Percentiles rank a stretch among this genome's conserved stretches.
Conservation (phyloP, 805 yeast species). For the Lachancea waltii region DNA sequence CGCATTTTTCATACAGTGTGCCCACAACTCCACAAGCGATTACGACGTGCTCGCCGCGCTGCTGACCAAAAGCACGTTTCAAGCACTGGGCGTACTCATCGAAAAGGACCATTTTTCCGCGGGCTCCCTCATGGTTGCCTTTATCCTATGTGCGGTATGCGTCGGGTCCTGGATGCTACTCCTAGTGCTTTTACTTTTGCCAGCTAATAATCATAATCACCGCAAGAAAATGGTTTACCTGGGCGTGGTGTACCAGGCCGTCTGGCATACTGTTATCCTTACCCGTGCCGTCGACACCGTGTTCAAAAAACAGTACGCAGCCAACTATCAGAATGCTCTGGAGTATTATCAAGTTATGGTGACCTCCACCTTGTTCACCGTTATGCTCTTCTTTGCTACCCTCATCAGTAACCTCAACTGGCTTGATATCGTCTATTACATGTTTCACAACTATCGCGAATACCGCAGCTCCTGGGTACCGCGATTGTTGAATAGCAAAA, state of each 20-base stretch:
- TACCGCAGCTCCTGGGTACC: conserved; percentile 15
- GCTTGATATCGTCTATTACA: conserved; percentile 25
- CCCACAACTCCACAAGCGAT: conserved; percentile 4
- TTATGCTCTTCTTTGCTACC: conserved; percentile 14
- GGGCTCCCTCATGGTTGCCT: conserved; percentile 40
- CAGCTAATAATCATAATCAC: conserved; percentile 39
- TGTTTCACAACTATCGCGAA: conserved; percentile 18
- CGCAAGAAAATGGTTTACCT: conserved; percentile 53
- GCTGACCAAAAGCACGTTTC: conserved; percentile 7
- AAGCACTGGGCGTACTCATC: conserved; percentile 8
- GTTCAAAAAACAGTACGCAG: conserved; percentile 44
- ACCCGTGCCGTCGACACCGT: conserved; percentile 37
- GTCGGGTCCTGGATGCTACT: conserved; percentile 68
- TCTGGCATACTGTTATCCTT: conserved; percentile 47
- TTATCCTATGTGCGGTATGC: conserved; percentile 48
- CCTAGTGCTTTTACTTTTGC: conserved; percentile 44
- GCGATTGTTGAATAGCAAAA: conserved; percentile 15
- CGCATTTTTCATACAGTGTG: conserved; percentile 16
- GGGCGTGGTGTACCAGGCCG: conserved; percentile 52
- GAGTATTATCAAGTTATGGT: conserved; percentile 28
- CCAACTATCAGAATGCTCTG: conserved; percentile 47
- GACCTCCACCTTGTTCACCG: conserved; percentile 13
- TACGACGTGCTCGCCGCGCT: conserved; percentile 5
- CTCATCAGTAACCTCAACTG: conserved; percentile 23
- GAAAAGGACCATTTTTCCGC: conserved; percentile 33